phyloP scores from a whole-genome alignment of 805 yeast genomes.

The Monosporozyma unispora region DNA sequence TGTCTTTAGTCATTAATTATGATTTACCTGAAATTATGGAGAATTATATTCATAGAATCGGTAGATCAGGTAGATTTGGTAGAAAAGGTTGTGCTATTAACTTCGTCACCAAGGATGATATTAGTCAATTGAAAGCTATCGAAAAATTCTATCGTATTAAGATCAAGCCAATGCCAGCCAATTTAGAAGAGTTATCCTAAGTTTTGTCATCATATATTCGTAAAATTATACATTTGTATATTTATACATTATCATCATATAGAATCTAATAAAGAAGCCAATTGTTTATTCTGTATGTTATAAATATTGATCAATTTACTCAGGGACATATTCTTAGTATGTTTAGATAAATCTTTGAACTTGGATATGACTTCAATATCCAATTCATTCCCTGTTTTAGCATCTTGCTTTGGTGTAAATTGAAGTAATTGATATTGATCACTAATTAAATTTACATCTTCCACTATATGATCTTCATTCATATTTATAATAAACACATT shows the following conservation, averaged over 20 bases:
- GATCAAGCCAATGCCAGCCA: constrained; percentile 89
- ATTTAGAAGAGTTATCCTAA: constrained; percentile 40
- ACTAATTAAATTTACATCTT: constrained; percentile 21
- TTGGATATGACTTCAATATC: constrained; percentile 20
- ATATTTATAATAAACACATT: constrained; percentile 22
- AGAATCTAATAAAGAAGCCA: constrained; percentile 12
- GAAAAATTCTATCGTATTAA: constrained; percentile 85
- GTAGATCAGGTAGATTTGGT: constrained; percentile 98
- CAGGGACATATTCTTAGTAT: constrained; percentile 12
- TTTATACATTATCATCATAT: constrained; percentile 3
- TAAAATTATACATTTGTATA: not conserved
- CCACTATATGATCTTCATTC: constrained; percentile 12
- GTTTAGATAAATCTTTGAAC: constrained; percentile 14
- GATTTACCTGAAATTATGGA: constrained; percentile 86
- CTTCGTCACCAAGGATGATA: constrained; percentile 77
- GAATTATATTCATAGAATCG: constrained; percentile 94
- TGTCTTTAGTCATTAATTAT: constrained; percentile 87
- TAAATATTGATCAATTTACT: constrained; percentile 19
- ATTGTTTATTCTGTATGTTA: constrained; percentile 22
- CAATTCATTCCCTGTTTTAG: constrained; percentile 3
- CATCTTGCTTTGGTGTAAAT: constrained; percentile 3
- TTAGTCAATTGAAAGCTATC: constrained; percentile 66
- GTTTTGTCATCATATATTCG: not conserved
- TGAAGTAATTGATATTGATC: constrained; percentile 21
- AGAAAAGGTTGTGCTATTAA: constrained; percentile 97